Conservation (phyloP, 352 stramenopile genomes). For the Phytophthora niederhauseri region DNA sequence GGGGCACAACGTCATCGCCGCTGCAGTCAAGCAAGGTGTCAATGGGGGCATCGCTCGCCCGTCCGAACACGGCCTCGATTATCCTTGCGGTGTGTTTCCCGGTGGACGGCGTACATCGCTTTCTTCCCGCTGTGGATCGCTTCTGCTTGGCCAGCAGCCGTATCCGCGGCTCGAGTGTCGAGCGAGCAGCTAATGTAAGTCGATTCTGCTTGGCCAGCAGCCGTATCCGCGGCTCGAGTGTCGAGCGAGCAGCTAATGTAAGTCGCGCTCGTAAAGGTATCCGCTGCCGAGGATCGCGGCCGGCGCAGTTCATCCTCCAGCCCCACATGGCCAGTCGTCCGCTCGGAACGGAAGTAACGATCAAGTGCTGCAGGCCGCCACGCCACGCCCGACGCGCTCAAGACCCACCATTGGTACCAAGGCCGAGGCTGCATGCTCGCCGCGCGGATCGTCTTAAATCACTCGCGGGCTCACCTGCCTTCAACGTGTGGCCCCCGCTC, state of each 20-base stretch:
- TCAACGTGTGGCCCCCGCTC: constrained; percentile 26
- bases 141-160: background rate
- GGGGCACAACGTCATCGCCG: constrained; percentile 21
- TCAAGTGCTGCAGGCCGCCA: constrained; percentile 13
- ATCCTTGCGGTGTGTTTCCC: constrained; percentile 8
- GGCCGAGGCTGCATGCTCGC: background rate
- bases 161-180: background rate
- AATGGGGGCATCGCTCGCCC: background rate
- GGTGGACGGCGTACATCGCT: background rate
- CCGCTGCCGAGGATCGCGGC: background rate
- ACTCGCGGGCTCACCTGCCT: constrained; percentile 20
- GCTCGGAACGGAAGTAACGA: constrained; percentile 11
- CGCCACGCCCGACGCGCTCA: background rate
- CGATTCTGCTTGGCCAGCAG: background rate
- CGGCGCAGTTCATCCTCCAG: constrained; percentile 12
- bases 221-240: background rate
- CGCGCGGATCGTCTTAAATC: constrained; percentile 22
- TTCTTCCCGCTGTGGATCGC: constrained; percentile 8
- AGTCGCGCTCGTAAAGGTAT: constrained; percentile 15
- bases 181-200: background rate
- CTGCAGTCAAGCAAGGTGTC: constrained; percentile 9
- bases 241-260: background rate
- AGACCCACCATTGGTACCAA: background rate
- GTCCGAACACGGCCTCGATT: constrained; percentile 11
- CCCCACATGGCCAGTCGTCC: constrained; percentile 23